Base-by-base conservation (phyloP, 2,329 filamentous ascomycete species). In the Phaeomoniella chlamydospora region DNA sequence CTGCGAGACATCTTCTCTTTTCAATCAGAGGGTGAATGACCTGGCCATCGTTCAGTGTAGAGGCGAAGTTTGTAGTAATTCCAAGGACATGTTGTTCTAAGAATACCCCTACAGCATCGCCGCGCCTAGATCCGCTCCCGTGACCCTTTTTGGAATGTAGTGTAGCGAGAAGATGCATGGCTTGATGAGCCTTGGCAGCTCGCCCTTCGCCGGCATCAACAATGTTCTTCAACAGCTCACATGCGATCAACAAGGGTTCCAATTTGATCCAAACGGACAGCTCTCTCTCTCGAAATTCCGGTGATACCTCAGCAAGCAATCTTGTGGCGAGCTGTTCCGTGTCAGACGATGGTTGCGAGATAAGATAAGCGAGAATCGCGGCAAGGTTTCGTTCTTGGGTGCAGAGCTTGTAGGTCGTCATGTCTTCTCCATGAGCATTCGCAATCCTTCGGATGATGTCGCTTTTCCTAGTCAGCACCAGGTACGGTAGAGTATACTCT, bases 61-160 rank as follows among this genome's bases (percentile, higher is more conserved):
- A 77, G 1, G 83, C 84, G 44, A 96, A 76, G 22, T 79, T 72
- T 4, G 84, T 77, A 57, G 94, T 86, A 37, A 96, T 75, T 4
- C 86, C 88, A 4, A 98, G 70, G 19, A 92, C 77, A 53, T 94
- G 80, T 18, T 74, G 71, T 42, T 92, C 78, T 30, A 96, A 71
- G 51, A 94, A 96, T 0, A 71, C 64, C 1, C 76, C 77, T 15
- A 92, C 65, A 1, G 72, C 58, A 40, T 79, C 74, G 2, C 57
- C 59, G 37, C 67, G 61, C 49, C 65, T 70, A 1, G 61, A 53
- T 15, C 57, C 51, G 15, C 53, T 54, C 33, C 59, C 57, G 33
- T 63, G 57, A 14, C 56, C 54, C n/a, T 56, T 55, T 40, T 65
- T 65, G 37, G 71, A 66, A 15, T 64, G 62, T 18, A 76, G 56